phyloP scores from a whole-genome alignment of 345 rosid species.

The Syzygium aqueum region DNA sequence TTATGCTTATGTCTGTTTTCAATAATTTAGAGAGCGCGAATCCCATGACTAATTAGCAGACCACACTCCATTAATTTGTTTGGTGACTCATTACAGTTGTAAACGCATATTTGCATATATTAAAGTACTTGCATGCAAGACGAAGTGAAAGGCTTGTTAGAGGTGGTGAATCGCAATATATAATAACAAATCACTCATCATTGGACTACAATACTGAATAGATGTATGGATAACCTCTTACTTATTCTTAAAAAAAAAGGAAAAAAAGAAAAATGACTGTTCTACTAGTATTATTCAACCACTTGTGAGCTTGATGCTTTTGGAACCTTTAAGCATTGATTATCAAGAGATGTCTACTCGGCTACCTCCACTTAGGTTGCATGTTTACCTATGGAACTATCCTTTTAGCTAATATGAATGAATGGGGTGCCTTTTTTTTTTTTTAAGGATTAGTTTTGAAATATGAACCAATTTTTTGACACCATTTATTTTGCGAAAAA shows the following conservation, averaged over 20 bases:
- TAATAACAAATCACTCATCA: neutral
- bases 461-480: too few relatives aligned
- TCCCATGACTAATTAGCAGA: neutral
- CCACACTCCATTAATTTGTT: neutral
- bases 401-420: neutral
- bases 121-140: neutral
- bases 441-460: too few relatives aligned
- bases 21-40: neutral
- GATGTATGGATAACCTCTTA: neutral
- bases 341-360: neutral
- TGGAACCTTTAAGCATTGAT: neutral
- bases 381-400: neutral
- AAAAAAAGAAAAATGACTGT: neutral
- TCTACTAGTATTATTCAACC: neutral
- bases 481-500: too few relatives aligned
- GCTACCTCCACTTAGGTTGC: neutral
- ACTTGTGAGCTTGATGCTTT: neutral
- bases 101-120: neutral
- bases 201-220: neutral
- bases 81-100: neutral
- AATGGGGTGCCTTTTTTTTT: too few relatives aligned
- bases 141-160: neutral
- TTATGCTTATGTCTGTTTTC: neutral
- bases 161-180: neutral
- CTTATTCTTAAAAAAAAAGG: neutral